A percentile compares a stretch with the other conserved stretches of the same genome.
Conservation (phyloP, 768 basidiomycete species). For the Tubosaeta sp. region DNA sequence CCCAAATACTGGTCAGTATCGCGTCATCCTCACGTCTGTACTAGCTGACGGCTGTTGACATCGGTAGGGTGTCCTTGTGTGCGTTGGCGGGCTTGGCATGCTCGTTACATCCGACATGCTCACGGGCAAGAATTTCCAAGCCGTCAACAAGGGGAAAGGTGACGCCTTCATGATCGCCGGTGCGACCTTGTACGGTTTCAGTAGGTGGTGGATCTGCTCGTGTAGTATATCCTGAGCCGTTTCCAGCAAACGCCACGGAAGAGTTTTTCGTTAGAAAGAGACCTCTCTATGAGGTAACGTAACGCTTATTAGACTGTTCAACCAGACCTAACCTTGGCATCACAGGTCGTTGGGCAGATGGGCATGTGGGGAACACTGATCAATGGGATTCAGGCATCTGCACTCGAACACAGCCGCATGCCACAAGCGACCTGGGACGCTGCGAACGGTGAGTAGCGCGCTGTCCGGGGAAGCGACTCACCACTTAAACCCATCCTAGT, state of each 20-base stretch:
- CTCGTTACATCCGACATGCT: conserved; percentile 76
- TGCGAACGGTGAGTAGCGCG: conserved; percentile 54
- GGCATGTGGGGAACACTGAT: conserved; percentile 83
- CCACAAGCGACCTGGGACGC: conserved; percentile 68
- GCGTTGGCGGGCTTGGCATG: conserved; percentile 70
- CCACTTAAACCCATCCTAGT: conserved; percentile 29
- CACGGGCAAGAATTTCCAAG: conserved; percentile 70
- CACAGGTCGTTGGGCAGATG: conserved; percentile 73
- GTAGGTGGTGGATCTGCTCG: conserved; percentile 39
- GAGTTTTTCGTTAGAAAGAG: conserved; percentile 79
- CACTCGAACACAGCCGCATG: conserved; percentile 68
- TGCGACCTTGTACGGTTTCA: conserved; percentile 82
- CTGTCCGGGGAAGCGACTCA: conserved; percentile 17
- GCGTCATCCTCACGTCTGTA: background rate
- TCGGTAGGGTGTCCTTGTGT: conserved; percentile 64
- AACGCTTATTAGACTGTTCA: background rate
- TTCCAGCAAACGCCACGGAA: conserved; percentile 78
- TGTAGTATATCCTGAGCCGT: background rate
- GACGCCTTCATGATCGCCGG: conserved; percentile 86
- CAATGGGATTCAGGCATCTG: conserved; percentile 73
- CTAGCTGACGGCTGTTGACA: background rate
- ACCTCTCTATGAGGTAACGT: conserved; percentile 68
- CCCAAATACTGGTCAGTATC: conserved; percentile 62
- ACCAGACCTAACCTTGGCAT: background rate
- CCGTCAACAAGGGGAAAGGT: conserved; percentile 65